Percentiles rank a stretch among this genome's conserved stretches.
Conservation (phyloP, 1,139 yeast genomes). For the Lodderomyces orthopsilosis region DNA sequence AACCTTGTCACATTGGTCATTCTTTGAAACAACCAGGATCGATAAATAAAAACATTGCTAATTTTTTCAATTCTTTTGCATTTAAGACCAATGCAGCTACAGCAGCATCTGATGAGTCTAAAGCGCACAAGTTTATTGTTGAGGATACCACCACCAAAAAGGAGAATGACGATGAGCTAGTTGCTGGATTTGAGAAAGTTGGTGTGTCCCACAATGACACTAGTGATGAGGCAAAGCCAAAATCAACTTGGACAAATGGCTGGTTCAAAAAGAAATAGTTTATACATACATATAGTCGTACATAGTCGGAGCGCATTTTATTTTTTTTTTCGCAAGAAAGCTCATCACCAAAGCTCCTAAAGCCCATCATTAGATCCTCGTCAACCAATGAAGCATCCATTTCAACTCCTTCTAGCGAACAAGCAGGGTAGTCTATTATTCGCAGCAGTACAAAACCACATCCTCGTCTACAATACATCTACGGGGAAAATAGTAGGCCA, state of each 20-base stretch:
- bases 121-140: constrained; percentile 20
- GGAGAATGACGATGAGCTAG: constrained; percentile 13
- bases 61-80: constrained; percentile 28
- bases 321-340: too few species aligned
- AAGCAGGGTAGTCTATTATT: constrained; percentile 46
- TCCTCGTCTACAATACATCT: constrained; percentile 46
- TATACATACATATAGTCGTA: not conserved
- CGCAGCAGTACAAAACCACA: constrained; percentile 54
- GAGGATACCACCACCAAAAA: constrained; percentile 7
- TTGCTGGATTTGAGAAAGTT: constrained; percentile 14
- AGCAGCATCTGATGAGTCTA: constrained; percentile 9
- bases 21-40: constrained; percentile 19
- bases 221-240: not conserved
- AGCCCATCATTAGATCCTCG: not conserved
- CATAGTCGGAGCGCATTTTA: too few species aligned
- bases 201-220: constrained; percentile 4
- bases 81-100: constrained; percentile 12
- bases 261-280: constrained; percentile 16
- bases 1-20: constrained; percentile 64
- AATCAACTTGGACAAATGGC: constrained; percentile 13
- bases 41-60: constrained; percentile 19
- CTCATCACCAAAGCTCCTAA: constrained; percentile 2
- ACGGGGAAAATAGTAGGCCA: constrained; percentile 40
- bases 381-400: constrained; percentile 78
- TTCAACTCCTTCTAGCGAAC: constrained; percentile 51